phyloP scores from a whole-genome alignment of 306 rosid species.

The Cucurbita maxima region DNA sequence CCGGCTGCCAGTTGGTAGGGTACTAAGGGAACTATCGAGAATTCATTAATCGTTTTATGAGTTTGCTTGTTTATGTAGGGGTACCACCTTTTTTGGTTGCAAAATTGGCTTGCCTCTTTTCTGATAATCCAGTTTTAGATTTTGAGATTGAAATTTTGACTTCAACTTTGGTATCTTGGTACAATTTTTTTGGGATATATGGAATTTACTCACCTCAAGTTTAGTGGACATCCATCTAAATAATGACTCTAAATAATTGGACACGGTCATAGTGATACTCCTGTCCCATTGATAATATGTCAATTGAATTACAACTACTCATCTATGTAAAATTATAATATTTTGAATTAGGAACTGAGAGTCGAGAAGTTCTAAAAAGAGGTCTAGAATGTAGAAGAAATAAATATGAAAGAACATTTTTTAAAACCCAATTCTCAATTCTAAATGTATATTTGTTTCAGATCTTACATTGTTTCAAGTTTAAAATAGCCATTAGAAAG shows the following conservation, averaged over 20 bases:
- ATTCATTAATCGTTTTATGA: not conserved
- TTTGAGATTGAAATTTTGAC: conserved; percentile 3
- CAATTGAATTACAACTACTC: no score
- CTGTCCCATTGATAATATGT: not conserved
- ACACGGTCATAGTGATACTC: not conserved
- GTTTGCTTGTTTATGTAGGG: not conserved
- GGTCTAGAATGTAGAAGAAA: no score
- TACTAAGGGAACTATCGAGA: not conserved
- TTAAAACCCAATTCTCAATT: no score
- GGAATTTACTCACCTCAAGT: not conserved
- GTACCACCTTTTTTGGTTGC: not conserved
- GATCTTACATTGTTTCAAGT: no score
- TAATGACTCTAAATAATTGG: not conserved
- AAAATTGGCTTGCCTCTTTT: not conserved
- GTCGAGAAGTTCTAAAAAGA: no score
- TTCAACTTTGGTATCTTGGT: not conserved
- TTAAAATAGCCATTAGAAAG: no score
- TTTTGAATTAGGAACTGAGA: not conserved
- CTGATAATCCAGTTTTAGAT: not conserved
- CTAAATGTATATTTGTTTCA: no score
- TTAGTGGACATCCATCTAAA: not conserved
- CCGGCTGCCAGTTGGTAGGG: conserved; percentile 21
- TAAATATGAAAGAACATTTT: no score
- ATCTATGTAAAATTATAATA: no score
- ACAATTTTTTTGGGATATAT: not conserved